phyloP scores from a whole-genome alignment of 805 yeast genomes.

The Zygotorulaspora sp. region DNA sequence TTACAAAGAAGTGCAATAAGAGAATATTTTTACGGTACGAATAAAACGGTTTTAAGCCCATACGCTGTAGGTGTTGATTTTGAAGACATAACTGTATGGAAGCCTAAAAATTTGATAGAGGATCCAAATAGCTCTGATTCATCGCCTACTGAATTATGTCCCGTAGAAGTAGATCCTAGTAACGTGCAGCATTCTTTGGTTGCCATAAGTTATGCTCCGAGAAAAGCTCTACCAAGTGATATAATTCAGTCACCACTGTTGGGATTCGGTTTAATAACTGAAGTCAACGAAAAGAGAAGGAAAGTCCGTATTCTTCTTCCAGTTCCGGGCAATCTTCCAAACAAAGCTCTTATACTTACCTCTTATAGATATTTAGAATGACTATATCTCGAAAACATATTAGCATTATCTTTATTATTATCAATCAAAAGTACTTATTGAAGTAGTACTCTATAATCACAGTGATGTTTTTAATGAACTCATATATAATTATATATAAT shows the following conservation, averaged over 20 bases:
- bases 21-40: conserved; percentile 85
- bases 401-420: too few species aligned
- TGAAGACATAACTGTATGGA: conserved; percentile 56
- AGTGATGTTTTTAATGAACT: too few species aligned
- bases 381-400: too few species aligned
- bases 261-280: conserved; percentile 70
- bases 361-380: conserved; percentile 78
- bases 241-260: conserved; percentile 54
- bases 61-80: conserved; percentile 73
- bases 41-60: conserved; percentile 68
- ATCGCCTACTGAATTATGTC: conserved; percentile 28
- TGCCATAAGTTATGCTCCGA: conserved; percentile 54
- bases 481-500: too few species aligned
- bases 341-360: conserved; percentile 68
- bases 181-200: conserved; percentile 72
- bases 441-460: too few species aligned
- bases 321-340: conserved; percentile 80
- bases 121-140: conserved; percentile 11
- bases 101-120: conserved; percentile 43
- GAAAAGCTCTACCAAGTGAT: conserved; percentile 44
- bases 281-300: conserved; percentile 69
- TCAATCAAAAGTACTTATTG: too few species aligned
- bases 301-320: conserved; percentile 74
- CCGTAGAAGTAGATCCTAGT: conserved; percentile 45
- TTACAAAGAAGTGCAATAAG: conserved; percentile 71